These are phyloP conservation scores for Picea abies DNA, from an alignment of 83 land plant genomes.

Conservation along the genomic window DNA sequence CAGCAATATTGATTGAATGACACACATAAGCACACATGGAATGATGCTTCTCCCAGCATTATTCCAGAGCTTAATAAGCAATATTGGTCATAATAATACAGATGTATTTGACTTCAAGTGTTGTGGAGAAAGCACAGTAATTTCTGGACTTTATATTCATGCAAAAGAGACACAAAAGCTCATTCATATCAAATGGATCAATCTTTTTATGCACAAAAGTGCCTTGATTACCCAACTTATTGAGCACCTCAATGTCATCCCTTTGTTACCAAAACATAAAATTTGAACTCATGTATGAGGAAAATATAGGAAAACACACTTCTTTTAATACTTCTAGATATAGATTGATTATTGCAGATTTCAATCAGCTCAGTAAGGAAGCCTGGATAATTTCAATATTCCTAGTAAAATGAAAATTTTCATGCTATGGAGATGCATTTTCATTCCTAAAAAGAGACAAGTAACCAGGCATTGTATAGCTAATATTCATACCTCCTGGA, in stretches of 20 bases:
- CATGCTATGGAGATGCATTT: background rate
- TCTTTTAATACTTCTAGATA: background rate
- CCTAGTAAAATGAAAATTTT: background rate
- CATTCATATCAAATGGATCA: background rate
- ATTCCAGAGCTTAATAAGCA: too few relatives aligned
- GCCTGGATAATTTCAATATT: background rate
- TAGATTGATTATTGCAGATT: background rate
- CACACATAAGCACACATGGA: too few relatives aligned
- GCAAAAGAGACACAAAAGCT: background rate
- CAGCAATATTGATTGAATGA: too few relatives aligned
- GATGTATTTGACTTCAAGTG: background rate
- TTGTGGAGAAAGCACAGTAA: background rate
- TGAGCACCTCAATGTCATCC: background rate
- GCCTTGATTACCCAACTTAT: background rate
- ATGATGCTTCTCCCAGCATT: too few relatives aligned
- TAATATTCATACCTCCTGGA: slow-evolving; percentile 81
- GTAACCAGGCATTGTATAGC: background rate
- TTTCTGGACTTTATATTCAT: too few relatives aligned
- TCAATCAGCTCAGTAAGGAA: background rate
- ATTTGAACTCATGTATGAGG: background rate
- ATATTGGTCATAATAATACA: too few relatives aligned
- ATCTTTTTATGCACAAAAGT: background rate
- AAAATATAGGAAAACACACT: background rate
- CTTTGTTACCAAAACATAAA: background rate
- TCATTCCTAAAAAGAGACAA: background rate